Evolutionary conservation across 1,284 basidiomycete genomes (phyloP), one percentile per base, ranked within the genome.

Genomic region (Fistulinella cinereoalba): DNA sequence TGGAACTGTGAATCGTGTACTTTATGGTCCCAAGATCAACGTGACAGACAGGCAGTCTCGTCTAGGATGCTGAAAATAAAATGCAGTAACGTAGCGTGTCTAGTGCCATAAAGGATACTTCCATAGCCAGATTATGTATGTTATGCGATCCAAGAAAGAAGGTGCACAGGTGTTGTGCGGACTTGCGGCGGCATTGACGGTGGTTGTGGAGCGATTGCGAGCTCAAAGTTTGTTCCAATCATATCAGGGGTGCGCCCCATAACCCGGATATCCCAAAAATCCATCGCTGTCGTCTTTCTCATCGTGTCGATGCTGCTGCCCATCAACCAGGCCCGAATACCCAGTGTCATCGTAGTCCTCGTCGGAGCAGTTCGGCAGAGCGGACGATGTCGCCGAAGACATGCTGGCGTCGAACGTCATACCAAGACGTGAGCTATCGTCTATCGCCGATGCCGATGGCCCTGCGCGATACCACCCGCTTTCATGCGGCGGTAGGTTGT

Each of bases 1-100:
- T 50, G 85, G 85, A 36, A 61, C 91, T 37, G 86, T 91, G 18
- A 92, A 91, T 59, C 81, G 85, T 34, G 76, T 83, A 33, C 58
- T 85, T 28, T 88, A 87, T 55, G 59, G 67, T 19, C 65, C 61
- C 32, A 54, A 43, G 41, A 39, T 39, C 41, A 52, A 56, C 37
- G 49, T 43, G 37, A 45, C 47, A 51, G 52, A 37, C 28, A 44
- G 41, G 39, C 44, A 12, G 15, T 40, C 47, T 41, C 48, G 4
- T 46, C 58, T 31, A 31, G 28, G 13, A 31, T 12, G 28, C 11
- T 31, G 13, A 39, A 65, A 61, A 63, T 67, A 63, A 15, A 36
- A 46, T 33, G 43, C 16, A 46, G 47, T 46, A 51, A 37, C 45
- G 46, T 33, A 45, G 16, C 24, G 31, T 21, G 16, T 34, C 44